A percentile compares a stretch with the other conserved stretches of the same genome.
These are phyloP conservation scores for Bassia scoparia DNA, from an alignment of 148 eudicot species.

Conservation along the genomic window DNA sequence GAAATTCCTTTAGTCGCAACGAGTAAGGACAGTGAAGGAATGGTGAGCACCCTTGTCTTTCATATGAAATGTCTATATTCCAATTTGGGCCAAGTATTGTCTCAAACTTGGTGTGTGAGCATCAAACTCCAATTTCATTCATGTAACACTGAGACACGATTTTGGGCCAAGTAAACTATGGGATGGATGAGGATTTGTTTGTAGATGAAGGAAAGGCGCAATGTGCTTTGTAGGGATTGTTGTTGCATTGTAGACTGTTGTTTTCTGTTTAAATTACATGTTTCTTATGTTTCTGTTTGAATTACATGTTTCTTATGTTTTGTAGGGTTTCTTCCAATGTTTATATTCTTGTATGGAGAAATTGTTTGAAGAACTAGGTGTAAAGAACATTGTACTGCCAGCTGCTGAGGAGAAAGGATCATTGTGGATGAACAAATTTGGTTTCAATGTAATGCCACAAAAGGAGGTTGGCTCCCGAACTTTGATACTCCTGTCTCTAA, in stretches of 20 bases:
- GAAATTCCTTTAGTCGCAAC: slow-evolving; percentile 89
- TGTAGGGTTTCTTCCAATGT: slow-evolving; percentile 77
- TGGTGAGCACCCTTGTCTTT: slow-evolving; percentile 38
- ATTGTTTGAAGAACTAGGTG: slow-evolving; percentile 46
- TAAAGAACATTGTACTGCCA: slow-evolving; percentile 66
- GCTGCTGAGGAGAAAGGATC: slow-evolving; percentile 79
- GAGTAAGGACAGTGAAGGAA: slow-evolving; percentile 48
- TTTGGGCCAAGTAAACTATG: background rate
- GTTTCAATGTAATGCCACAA: slow-evolving; percentile 43
- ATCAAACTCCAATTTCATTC: background rate
- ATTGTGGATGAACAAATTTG: slow-evolving; percentile 69
- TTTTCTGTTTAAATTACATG: background rate
- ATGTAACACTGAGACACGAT: background rate
- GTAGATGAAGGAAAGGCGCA: background rate
- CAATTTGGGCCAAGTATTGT: background rate
- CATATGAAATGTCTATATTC: background rate
- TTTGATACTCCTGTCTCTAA: background rate
- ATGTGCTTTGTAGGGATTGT: background rate
- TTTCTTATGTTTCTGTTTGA: background rate
- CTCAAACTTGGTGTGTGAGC: background rate
- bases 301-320: background rate
- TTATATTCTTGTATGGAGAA: slow-evolving; percentile 63
- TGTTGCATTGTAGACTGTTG: background rate
- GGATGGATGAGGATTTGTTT: background rate
- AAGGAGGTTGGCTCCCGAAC: slow-evolving; percentile 40